These are phyloP conservation scores for Microbotryomycetes sp. DNA, from an alignment of 1,284 basidiomycete species.

Conservation along the genomic window DNA sequence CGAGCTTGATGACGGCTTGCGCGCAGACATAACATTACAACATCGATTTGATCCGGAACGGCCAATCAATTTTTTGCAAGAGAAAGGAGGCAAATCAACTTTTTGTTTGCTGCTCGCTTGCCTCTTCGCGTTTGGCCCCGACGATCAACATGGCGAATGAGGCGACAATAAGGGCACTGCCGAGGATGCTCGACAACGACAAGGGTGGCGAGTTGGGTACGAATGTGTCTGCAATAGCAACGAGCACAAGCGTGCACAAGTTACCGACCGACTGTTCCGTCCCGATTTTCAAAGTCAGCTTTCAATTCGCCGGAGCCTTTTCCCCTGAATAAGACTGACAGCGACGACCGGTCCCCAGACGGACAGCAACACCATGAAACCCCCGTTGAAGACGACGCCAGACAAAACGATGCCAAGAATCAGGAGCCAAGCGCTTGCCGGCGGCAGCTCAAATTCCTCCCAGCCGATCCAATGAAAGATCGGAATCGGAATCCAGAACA, in stretches of 20 bases:
- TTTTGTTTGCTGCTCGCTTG: too few relatives aligned
- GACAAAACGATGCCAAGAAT: conserved; percentile 56
- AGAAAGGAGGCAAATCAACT: too few relatives aligned
- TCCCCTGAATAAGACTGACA: conserved; percentile 2
- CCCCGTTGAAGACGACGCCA: conserved; percentile 57
- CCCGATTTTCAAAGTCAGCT: not conserved
- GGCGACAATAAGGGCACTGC: conserved; percentile 59
- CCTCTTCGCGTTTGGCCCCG: not conserved
- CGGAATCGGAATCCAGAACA: conserved; percentile 65
- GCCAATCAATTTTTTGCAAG: too few relatives aligned
- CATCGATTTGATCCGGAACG: too few relatives aligned
- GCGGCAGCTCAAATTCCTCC: conserved; percentile 57
- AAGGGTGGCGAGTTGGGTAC: conserved; percentile 54
- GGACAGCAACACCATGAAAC: conserved; percentile 69
- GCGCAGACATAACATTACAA: too few relatives aligned
- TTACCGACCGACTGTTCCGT: conserved; percentile 59
- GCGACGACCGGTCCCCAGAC: conserved; percentile 72
- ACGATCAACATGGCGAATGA: conserved; percentile 58
- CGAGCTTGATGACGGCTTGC: too few relatives aligned
- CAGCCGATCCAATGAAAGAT: conserved; percentile 55
- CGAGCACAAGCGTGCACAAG: conserved; percentile 72
- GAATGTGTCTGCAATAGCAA: conserved; percentile 64
- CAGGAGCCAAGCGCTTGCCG: conserved; percentile 42
- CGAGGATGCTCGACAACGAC: conserved; percentile 52
- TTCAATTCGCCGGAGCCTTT: not conserved